Percentiles rank a stretch among this genome's conserved stretches.
Evolutionary conservation across 2,329 filamentous ascomycete genomes (phyloP).

Genomic region (Calonectria crousiana): DNA sequence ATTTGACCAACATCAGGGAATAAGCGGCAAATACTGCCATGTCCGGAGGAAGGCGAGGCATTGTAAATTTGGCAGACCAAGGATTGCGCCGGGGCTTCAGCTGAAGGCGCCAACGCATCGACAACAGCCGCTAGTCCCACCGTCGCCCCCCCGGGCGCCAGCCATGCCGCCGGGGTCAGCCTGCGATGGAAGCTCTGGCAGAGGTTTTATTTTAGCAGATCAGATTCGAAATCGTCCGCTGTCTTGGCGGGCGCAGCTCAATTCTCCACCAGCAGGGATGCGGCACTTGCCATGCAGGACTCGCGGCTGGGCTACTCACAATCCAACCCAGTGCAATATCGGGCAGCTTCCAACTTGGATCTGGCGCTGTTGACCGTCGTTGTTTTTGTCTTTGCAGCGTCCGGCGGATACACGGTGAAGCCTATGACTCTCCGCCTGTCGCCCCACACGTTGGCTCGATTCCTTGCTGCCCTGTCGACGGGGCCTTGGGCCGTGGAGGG

Average conservation of each 20-base stretch:
- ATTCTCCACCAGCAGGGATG: conserved; percentile 18
- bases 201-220: conserved; percentile 14
- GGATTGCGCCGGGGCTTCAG: conserved; percentile 4
- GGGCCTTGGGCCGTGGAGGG: not conserved
- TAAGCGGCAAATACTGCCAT: conserved; percentile 6
- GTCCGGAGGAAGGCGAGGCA: conserved; percentile 1
- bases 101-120: conserved; percentile 11
- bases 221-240: conserved; percentile 23
- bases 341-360: conserved; percentile 9
- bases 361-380: not conserved
- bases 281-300: conserved; percentile 5
- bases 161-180: not conserved
- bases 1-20: conserved; percentile 5
- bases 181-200: not conserved
- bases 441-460: not conserved
- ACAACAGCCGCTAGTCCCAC: conserved; percentile 1
- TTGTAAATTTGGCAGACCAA: not conserved
- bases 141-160: not conserved
- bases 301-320: not conserved
- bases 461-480: not conserved
- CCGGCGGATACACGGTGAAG: not conserved
- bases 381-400: not conserved
- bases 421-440: not conserved
- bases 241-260: not conserved
- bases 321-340: not conserved